Conservation (phyloP, 768 basidiomycete species). For the Psilocybe cubensis region DNA sequence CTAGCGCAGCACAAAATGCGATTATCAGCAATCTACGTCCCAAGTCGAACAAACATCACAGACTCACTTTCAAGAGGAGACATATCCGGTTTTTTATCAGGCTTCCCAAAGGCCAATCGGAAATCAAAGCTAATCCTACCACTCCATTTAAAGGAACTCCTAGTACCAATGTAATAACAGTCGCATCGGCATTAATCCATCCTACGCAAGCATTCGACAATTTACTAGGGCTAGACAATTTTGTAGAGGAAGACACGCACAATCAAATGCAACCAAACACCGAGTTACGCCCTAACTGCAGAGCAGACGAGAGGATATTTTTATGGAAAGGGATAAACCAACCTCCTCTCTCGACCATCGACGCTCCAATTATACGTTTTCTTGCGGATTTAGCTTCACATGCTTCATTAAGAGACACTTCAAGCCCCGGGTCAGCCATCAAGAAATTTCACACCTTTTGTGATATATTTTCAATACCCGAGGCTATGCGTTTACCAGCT, state of each 20-base stretch:
- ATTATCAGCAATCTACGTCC: not conserved
- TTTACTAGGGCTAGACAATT: slow-evolving; percentile 10
- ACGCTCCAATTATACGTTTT: slow-evolving; percentile 13
- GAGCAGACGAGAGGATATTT: slow-evolving; percentile 5
- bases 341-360: slow-evolving; percentile 24
- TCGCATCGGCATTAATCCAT: slow-evolving; percentile 17
- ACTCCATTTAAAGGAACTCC: slow-evolving; percentile 7
- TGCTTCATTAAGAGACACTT: slow-evolving; percentile 19
- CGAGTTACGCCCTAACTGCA: slow-evolving; percentile 4
- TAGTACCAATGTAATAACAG: slow-evolving; percentile 4
- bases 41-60: slow-evolving; percentile 13
- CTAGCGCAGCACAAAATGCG: not conserved
- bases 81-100: slow-evolving; percentile 16
- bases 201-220: not conserved
- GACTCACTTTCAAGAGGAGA: slow-evolving; percentile 17
- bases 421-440: slow-evolving; percentile 19
- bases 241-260: not conserved
- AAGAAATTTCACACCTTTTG: slow-evolving; percentile 26
- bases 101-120: slow-evolving; percentile 13
- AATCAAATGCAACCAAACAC: not conserved
- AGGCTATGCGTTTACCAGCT: slow-evolving; percentile 18
- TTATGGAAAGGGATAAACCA: slow-evolving; percentile 35
- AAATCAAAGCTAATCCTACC: not conserved
- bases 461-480: slow-evolving; percentile 20
- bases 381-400: slow-evolving; percentile 11